Conservation (phyloP, 331 rosid species). For the Prunus yedoensis region DNA sequence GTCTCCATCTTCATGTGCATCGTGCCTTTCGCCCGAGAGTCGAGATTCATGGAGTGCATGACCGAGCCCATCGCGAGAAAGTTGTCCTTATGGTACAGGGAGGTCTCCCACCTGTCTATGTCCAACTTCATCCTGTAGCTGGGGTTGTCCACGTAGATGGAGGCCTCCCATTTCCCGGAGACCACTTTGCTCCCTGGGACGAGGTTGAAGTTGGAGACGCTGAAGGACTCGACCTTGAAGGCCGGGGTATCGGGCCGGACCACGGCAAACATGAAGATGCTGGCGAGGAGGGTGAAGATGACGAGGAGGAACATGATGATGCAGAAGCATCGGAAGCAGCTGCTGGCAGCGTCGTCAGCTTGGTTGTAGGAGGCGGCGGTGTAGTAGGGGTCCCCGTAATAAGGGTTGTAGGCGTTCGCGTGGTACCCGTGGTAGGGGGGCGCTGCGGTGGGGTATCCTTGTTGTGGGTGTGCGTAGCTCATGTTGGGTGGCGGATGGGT, state of each 20-base stretch:
- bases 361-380: constrained; percentile 24
- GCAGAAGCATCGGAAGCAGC: constrained; percentile 32
- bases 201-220: constrained; percentile 10
- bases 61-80: neutral
- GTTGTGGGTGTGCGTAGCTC: constrained; percentile 25
- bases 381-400: neutral
- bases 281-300: neutral
- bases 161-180: constrained; percentile 11
- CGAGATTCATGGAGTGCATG: neutral
- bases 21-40: neutral
- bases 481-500: constrained; percentile 15
- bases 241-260: neutral
- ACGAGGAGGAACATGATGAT: neutral
- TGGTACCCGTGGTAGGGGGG: constrained; percentile 7
- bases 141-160: neutral
- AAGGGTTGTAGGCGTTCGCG: constrained; percentile 9
- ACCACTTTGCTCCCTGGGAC: neutral
- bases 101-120: neutral
- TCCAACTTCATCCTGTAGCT: neutral
- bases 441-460: constrained; percentile 11
- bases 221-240: constrained; percentile 9
- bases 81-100: neutral
- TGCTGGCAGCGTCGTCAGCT: neutral
- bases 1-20: neutral
- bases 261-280: constrained; percentile 9